Evolutionary conservation across 2,329 filamentous ascomycete species (phyloP), one percentile per base, ranked within the genome.

Genomic region (Xylaria sp.): DNA sequence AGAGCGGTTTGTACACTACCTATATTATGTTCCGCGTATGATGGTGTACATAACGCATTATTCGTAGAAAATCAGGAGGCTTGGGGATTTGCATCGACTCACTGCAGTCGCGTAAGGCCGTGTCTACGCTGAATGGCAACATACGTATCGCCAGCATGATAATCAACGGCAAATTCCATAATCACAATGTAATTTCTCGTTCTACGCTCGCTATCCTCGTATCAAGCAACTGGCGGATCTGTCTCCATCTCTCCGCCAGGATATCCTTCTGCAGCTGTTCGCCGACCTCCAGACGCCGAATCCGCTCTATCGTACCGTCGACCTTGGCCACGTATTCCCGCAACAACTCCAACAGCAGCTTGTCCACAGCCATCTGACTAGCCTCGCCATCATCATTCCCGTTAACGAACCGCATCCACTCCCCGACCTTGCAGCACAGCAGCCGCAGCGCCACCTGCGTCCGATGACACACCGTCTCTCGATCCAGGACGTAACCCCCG

Each of bases 371-470:
- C 7, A 36, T 70, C 69, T 83, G 79, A 61, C 84, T 81, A 13
- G 69, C 74, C 67, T 81, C 79, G 3, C 82, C 84, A 57, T 84
- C 85, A 58, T 84, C 83, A 5, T 77, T 72, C 2, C 80, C 80
- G 42, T 80, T 79, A 0, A 86, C 81, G 47, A 87, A 83, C 39
- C 79, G 73, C 58, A 77, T 75, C 84, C 85, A 87, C 73, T 79
- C 77, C 9, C 76, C 71, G 1, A 76, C 57, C 64, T 63, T 82
- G 58, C 68, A 79, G 74, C 71, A 81, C 31, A 83, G 39, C 47
- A 81, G 61, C 53, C 86, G 74, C 53, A 87, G 70, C 5, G 85
- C 86, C 11, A 86, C 84, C 72, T 88, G 82, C 1, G 86, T 87
- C 17, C 86, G 78, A 73, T 88, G 84, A 73, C 87, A 89, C 13